phyloP scores from a whole-genome alignment of 805 yeast species.

The Clavispora fructus region DNA sequence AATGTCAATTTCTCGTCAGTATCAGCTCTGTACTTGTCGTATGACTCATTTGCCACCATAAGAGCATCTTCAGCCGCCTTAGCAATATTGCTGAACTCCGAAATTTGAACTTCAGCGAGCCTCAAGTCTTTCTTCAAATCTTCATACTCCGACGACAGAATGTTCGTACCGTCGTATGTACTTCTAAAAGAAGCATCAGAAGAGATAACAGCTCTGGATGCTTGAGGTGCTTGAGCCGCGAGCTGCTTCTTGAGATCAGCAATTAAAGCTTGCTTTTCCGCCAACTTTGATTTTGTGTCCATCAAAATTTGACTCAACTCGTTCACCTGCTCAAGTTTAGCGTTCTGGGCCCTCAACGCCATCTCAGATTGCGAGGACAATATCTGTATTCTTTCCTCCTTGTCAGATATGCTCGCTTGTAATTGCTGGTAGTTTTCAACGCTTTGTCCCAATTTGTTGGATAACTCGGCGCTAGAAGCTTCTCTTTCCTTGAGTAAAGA shows the following conservation, averaged over 20 bases:
- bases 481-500: slow-evolving; percentile 59
- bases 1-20: slow-evolving; percentile 17
- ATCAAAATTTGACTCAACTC: slow-evolving; percentile 43
- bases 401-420: slow-evolving; percentile 44
- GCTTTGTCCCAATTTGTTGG: slow-evolving; percentile 44
- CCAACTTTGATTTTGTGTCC: slow-evolving; percentile 36
- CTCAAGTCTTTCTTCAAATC: slow-evolving; percentile 50
- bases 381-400: slow-evolving; percentile 49
- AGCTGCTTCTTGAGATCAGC: slow-evolving; percentile 38
- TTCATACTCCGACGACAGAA: slow-evolving; percentile 31
- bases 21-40: slow-evolving; percentile 35
- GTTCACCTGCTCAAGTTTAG: slow-evolving; percentile 55
- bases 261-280: slow-evolving; percentile 33
- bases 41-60: slow-evolving; percentile 47
- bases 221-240: slow-evolving; percentile 8
- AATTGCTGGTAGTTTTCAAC: slow-evolving; percentile 41
- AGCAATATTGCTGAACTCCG: slow-evolving; percentile 61
- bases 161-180: not conserved
- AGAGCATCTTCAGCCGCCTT: slow-evolving; percentile 64
- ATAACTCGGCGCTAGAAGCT: slow-evolving; percentile 41
- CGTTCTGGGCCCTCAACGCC: slow-evolving; percentile 48
- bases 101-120: slow-evolving; percentile 50
- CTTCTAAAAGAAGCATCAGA: not conserved
- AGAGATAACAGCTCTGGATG: not conserved
- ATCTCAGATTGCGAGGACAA: slow-evolving; percentile 53